Evolutionary conservation across 1,284 basidiomycete species (phyloP).

Genomic region (Irpex lacteus): DNA sequence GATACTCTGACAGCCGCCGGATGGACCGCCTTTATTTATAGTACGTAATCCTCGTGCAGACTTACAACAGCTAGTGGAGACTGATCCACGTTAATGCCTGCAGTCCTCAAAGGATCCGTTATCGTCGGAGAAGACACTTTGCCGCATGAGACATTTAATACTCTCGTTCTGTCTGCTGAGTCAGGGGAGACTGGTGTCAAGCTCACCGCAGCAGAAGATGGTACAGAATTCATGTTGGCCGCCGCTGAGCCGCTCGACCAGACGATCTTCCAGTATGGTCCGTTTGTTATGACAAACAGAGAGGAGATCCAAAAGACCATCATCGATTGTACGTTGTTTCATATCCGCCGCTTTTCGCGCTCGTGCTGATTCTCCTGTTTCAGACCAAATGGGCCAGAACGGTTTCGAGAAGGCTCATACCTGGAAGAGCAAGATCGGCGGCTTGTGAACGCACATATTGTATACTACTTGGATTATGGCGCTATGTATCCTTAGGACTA

Average conservation of each 20-base stretch:
- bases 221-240: constrained; percentile 73
- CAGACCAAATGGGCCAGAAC: constrained; percentile 73
- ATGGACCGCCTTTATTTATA: constrained; percentile 84
- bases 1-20: constrained; percentile 47
- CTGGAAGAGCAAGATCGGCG: constrained; percentile 85
- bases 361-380: background rate
- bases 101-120: constrained; percentile 69
- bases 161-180: constrained; percentile 70
- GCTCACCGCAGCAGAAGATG: constrained; percentile 52
- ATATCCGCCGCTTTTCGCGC: too few relatives aligned
- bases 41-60: constrained; percentile 32
- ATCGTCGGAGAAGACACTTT: constrained; percentile 52
- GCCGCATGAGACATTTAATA: constrained; percentile 64
- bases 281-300: constrained; percentile 81
- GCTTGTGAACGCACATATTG: constrained; percentile 7
- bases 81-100: background rate
- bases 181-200: constrained; percentile 58
- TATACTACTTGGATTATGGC: background rate
- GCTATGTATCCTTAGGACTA: background rate
- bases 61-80: background rate
- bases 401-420: constrained; percentile 90
- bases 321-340: constrained; percentile 62
- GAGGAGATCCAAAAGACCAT: constrained; percentile 85
- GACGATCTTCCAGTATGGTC: constrained; percentile 83
- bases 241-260: constrained; percentile 92